These are phyloP conservation scores for Alternaria novae-zelandiae DNA, from an alignment of 2,329 filamentous ascomycete genomes.

Conservation along the genomic window DNA sequence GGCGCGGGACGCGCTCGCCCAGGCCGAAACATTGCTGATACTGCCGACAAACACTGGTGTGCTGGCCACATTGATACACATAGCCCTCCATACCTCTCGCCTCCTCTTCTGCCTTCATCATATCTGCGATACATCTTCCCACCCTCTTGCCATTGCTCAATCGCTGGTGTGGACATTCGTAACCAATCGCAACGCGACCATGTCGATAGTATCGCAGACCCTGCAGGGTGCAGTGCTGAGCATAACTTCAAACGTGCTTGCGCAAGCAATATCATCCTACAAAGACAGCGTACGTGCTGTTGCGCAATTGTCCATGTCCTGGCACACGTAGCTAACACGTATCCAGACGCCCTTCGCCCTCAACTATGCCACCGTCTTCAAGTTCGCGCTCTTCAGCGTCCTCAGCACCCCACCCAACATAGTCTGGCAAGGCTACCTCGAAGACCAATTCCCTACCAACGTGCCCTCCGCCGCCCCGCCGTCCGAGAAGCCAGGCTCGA, in stretches of 20 bases:
- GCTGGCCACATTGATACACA: constrained; percentile 13
- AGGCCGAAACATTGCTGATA: constrained; percentile 14
- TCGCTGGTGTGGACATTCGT: not conserved
- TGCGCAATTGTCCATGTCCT: not conserved
- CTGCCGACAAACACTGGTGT: constrained; percentile 1
- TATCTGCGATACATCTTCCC: not conserved
- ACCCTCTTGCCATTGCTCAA: not conserved
- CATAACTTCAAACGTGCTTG: constrained; percentile 73
- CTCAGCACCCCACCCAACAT: constrained; percentile 83
- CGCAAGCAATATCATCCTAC: constrained; percentile 72
- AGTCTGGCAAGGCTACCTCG: constrained; percentile 82
- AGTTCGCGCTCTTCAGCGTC: constrained; percentile 77
- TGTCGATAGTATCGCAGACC: constrained; percentile 47
- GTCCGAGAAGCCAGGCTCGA: constrained; percentile 37
- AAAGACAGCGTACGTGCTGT: constrained; percentile 60
- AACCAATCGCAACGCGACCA: constrained; percentile 15
- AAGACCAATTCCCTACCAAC: constrained; percentile 72
- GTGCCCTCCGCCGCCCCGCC: constrained; percentile 37
- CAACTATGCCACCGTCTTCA: constrained; percentile 71
- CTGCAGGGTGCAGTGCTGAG: constrained; percentile 70
- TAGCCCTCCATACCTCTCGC: not conserved
- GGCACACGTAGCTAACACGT: constrained; percentile 11
- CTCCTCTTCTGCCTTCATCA: not conserved
- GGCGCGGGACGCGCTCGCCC: constrained; percentile 8
- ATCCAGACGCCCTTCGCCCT: constrained; percentile 65